Percentiles rank a stretch among this genome's conserved stretches.
These are phyloP conservation scores for Adansonia madagascariensis DNA, from an alignment of 441 rosid species.

Conservation along the genomic window DNA sequence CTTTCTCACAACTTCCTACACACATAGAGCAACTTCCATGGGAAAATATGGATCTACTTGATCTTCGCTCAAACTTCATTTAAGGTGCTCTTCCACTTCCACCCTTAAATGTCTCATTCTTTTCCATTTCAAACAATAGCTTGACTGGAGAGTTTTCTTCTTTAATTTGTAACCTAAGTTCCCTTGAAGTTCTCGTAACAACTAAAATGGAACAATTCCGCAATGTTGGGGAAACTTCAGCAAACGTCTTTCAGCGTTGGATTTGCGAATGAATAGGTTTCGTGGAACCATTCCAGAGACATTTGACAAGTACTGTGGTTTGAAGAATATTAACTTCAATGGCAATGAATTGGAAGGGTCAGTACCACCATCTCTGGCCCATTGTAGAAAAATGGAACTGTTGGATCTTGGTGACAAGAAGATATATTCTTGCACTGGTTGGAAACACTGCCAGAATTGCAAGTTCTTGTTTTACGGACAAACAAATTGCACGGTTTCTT, in stretches of 20 bases:
- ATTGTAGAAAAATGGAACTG: constrained; percentile 26
- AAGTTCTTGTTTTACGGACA: constrained; percentile 27
- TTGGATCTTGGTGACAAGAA: constrained; percentile 29
- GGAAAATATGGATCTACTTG: not conserved
- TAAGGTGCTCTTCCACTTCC: not conserved
- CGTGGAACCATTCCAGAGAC: constrained; percentile 21
- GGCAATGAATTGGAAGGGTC: constrained; percentile 30
- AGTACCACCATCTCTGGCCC: constrained; percentile 24
- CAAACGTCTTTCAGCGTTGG: constrained; percentile 11
- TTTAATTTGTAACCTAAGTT: not conserved
- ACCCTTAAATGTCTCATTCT: not conserved
- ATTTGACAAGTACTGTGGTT: not conserved
- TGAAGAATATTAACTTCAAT: constrained; percentile 24
- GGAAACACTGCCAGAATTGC: not conserved
- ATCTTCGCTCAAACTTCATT: constrained; percentile 1
- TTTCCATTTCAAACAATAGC: constrained; percentile 53
- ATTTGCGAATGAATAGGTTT: constrained; percentile 25
- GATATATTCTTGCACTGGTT: constrained; percentile 18
- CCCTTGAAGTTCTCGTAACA: not conserved
- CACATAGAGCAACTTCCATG: not conserved
- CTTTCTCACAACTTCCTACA: constrained; percentile 2
- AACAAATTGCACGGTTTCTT: constrained; percentile 14
- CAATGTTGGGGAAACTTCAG: constrained; percentile 25
- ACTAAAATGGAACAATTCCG: constrained; percentile 20
- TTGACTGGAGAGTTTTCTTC: constrained; percentile 64